Conservation (phyloP, 345 rosid species). For the Moricandia arvensis region DNA sequence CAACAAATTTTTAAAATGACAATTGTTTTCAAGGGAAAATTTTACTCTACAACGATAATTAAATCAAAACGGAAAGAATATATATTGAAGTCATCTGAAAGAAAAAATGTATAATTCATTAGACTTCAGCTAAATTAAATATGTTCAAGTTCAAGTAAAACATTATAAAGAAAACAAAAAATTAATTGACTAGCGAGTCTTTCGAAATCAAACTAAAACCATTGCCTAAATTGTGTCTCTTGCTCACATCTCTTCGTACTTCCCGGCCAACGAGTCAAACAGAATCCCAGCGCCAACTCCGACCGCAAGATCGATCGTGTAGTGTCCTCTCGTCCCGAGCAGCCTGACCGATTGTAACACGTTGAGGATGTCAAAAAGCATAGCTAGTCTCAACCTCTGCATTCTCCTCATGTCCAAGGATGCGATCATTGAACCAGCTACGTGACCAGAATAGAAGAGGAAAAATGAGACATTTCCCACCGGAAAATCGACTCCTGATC, state of each 20-base stretch:
- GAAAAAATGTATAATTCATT: slow-evolving; percentile 11
- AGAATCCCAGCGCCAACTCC: slow-evolving; percentile 86
- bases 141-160: slow-evolving; percentile 6
- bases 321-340: slow-evolving; percentile 82
- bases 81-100: not conserved
- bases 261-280: slow-evolving; percentile 76
- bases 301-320: slow-evolving; percentile 80
- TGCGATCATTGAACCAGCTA: slow-evolving; percentile 84
- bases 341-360: slow-evolving; percentile 71
- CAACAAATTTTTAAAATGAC: no score
- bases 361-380: slow-evolving; percentile 68
- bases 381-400: slow-evolving; percentile 64
- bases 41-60: no score
- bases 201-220: slow-evolving; percentile 27
- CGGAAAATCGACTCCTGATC: slow-evolving; percentile 90
- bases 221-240: slow-evolving; percentile 16
- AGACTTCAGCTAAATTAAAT: not conserved
- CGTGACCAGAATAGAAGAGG: slow-evolving; percentile 91
- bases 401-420: slow-evolving; percentile 83
- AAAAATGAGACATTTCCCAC: slow-evolving; percentile 95
- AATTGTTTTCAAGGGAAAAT: no score
- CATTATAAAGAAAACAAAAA: not conserved
- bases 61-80: no score
- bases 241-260: slow-evolving; percentile 58
- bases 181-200: slow-evolving; percentile 26